Evolutionary conservation across 768 basidiomycete species (phyloP), one percentile per base, ranked within the genome.

Genomic region (Daedaleopsis sinensis): DNA sequence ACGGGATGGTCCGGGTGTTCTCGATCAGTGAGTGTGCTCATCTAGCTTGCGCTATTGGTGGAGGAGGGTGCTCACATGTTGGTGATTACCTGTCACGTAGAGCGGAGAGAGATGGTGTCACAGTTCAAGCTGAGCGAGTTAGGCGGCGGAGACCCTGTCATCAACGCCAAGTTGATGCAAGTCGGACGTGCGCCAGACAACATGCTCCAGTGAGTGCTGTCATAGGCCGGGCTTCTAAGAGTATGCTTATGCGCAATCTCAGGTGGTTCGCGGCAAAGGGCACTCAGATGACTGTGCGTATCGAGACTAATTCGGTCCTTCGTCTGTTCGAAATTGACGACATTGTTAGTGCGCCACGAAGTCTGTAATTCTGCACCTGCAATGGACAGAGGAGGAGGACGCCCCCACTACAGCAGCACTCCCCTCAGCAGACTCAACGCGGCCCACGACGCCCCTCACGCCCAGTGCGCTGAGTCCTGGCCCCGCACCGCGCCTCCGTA

Each of bases 261-360:
- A 88, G 86, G 67, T 94, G 93, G 93, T 94, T 95, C 71, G 93
- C 93, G 7, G 92, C 93, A 1, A 92, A 94, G 65, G 93, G 93
- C 0, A 84, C 86, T 5, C 91, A 92, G 70, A 94, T 95, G 89
- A 95, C 94, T 32, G 93, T 93, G 70, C 43, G 85, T 75, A 11
- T 35, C 36, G 15, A 3, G 32, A 36, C 0, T 7, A 32, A 7
- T 24, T 37, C 54, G 35, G 13, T 1, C 5, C 5, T 1, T 11
- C 39, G 11, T n/a, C 16, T 11, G n/a, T 42, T 10, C n/a, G 19
- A 21, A 5, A 23, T 44, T 21, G 15, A 37, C 19, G n/a, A 12
- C 19, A 48, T 60, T 21, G 0, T 18, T 55, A 93, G 93, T 94
- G 93, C 67, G 93, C 93, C 1, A 94, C 93, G 0, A 94, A 94